phyloP scores from a whole-genome alignment of 345 rosid genomes.

The Stellera chamaejasme region DNA sequence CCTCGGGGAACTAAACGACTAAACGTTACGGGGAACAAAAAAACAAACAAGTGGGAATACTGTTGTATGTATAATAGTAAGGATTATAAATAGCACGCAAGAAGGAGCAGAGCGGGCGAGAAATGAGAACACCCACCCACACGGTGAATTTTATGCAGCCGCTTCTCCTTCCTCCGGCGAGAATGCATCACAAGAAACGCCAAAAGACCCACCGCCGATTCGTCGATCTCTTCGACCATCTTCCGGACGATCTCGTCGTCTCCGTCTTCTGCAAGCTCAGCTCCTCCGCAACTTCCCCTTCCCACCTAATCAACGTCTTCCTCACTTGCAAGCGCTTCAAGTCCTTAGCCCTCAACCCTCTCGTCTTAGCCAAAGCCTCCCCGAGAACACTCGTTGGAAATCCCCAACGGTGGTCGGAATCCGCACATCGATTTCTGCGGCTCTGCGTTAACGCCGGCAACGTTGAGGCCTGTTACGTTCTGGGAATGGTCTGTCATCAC shows the following conservation, averaged over 20 bases:
- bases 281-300: constrained; percentile 48
- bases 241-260: constrained; percentile 54
- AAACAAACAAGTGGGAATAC: constrained; percentile 3
- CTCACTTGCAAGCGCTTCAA: constrained; percentile 43
- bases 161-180: constrained; percentile 1
- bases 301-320: constrained; percentile 37
- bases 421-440: constrained; percentile 45
- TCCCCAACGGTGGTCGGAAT: constrained; percentile 47
- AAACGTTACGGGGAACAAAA: no score
- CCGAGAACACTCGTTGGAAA: constrained; percentile 31
- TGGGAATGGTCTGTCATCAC: constrained; percentile 52
- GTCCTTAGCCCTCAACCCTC: constrained; percentile 26
- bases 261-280: constrained; percentile 42
- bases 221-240: constrained; percentile 30
- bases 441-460: constrained; percentile 49
- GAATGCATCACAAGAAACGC: constrained; percentile 26
- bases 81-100: background rate
- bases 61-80: background rate
- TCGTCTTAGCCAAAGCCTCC: constrained; percentile 41
- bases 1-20: background rate
- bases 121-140: no score
- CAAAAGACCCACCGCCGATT: constrained; percentile 9
- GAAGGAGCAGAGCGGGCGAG: background rate
- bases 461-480: constrained; percentile 40
- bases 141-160: background rate